A percentile compares a stretch with the other conserved stretches of the same genome.
phyloP scores from a whole-genome alignment of 345 rosid genomes.

The Tarenaya hassleriana region DNA sequence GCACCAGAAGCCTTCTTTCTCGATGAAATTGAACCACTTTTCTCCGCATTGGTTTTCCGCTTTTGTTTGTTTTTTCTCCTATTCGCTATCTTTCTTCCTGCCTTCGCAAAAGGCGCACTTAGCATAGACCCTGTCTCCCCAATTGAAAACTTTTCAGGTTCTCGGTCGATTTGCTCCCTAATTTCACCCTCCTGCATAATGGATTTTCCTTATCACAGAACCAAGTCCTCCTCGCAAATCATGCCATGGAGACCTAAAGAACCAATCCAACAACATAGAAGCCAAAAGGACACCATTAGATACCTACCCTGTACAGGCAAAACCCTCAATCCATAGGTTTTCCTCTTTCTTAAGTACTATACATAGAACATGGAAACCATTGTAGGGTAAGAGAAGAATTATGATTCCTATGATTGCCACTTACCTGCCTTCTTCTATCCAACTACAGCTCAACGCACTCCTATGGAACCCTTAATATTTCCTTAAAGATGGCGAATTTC shows the following conservation, averaged over 20 bases:
- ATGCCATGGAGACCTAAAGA: conserved; percentile 7
- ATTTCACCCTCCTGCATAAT: conserved; percentile 21
- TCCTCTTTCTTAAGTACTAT: too few species aligned
- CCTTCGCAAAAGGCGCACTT: conserved; percentile 21
- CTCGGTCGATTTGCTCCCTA: conserved; percentile 10
- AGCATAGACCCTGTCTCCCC: conserved; percentile 19
- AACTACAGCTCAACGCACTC: too few species aligned
- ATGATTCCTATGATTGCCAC: too few species aligned
- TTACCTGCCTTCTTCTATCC: too few species aligned
- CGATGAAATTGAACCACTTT: too few species aligned
- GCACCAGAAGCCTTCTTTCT: conserved; percentile 18
- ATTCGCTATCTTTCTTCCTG: conserved; percentile 7
- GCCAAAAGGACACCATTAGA: not conserved
- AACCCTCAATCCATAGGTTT: not conserved
- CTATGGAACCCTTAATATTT: not conserved
- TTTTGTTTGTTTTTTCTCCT: conserved; percentile 15
- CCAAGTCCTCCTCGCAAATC: conserved; percentile 16
- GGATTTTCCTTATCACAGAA: conserved; percentile 8
- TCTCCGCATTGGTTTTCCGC: conserved; percentile 13
- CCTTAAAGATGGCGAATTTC: not conserved
- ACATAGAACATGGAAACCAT: too few species aligned
- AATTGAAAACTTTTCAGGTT: conserved; percentile 15
- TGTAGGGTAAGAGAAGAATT: too few species aligned
- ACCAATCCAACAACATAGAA: not conserved
- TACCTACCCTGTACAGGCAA: conserved; percentile 12